Evolutionary conservation across 2,329 filamentous ascomycete species (phyloP), one percentile per base, ranked within the genome.

Genomic region (Aciculosporium take): DNA sequence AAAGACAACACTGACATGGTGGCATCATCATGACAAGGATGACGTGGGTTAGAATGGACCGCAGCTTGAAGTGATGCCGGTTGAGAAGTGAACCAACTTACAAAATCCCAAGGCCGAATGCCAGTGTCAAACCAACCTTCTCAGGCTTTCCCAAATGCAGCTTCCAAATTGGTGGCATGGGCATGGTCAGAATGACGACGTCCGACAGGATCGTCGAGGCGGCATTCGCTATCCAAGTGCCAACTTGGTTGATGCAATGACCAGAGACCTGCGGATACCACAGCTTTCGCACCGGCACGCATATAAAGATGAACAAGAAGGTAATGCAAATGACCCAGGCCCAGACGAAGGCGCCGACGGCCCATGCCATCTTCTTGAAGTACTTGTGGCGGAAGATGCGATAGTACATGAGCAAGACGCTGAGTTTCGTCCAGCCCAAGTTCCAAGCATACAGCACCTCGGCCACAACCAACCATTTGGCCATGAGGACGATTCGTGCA

Each of bases 261-360:
- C 69, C 69, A 0, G 66, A 63, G 1, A 69, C 41, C 0, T 59
- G 49, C 0, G 61, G 60, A 18, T 69, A 59, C 69, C 69, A 73
- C 0, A 68, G 53, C 50, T 69, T 71, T 37, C 62, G 50, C 6
- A 72, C 61, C 0, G 69, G 70, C 0, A 62, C 57, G 53, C 70
- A 74, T 49, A 71, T 67, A 48, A 74, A 73, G 43, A 71, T 62
- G 51, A 65, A 67, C 31, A 71, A 57, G 39, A 67, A 67, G 7
- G 65, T 66, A 46, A 69, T 65, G 42, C 57, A 58, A 25, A 72
- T 53, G 24, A 63, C 62, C 68, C 70, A 73, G 18, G 54, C 53
- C 43, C 71, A 57, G 29, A 66, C 59, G 6, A 73, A 62, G 13
- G 48, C 45, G 7, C 60, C 64, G 5, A 71, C 57, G 3, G 54